Base-by-base conservation (phyloP, 2,329 filamentous ascomycete species). In the Aquanectria penicillioides region DNA sequence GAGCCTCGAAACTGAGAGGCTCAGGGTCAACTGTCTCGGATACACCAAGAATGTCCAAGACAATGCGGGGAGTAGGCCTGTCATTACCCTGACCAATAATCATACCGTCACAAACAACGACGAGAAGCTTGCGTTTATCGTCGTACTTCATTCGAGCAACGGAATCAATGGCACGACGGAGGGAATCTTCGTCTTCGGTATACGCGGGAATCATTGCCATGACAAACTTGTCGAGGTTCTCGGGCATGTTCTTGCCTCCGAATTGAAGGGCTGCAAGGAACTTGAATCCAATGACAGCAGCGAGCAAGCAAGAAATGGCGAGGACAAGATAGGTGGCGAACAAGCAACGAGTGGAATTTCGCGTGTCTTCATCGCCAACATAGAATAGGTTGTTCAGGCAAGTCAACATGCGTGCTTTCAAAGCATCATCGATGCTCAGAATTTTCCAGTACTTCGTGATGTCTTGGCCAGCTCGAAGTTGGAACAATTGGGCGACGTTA, bases 11-110 rank as follows among this genome's bases (percentile, higher is more conserved):
- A 82, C 93, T 97, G 57, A 99, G 83, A 3, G 95, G 93, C 74
- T 98, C 94, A 0, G 96, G 95, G 71, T 99, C 94, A 13, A 97
- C 91, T 2, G 90, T 92, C 68, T 97, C 94, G 2, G 93, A 91
- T 25, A 99, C 95, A 64, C 95, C 95, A 6, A 99, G 84, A 81
- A 99, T 99, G 71, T 99, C 95, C 52, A 99, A 84, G 20, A 99
- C 94, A 66, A 99, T 99, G 61, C 94, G 89, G 37, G 95, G 95
- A 1, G 95, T 99, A 6, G 95, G 93, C 61, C 93, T 87, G 75
- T 99, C 95, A 77, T 99, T 99, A 72, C 95, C 95, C 79, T 97
- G 94, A 71, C 95, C 95, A 66, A 99, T 96, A 81, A 99, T 99
- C 94, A 99, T 98, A 78, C 95, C 95, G 72, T 99, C 95, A 71